Conservation (phyloP, 1,284 basidiomycete species). For the Phaffia rhodozyma region DNA sequence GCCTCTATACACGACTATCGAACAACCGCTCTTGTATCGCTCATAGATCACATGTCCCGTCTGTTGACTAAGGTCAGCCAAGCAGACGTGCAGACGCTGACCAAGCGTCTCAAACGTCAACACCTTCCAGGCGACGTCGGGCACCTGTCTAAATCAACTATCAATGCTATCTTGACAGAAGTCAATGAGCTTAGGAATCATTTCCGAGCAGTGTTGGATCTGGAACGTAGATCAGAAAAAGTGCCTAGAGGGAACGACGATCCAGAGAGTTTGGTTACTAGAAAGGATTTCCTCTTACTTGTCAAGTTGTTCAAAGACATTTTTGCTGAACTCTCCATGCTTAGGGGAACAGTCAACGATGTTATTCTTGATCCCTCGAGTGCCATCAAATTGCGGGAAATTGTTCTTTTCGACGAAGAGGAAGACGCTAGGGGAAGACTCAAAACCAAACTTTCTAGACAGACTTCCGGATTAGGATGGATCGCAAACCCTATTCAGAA, state of each 20-base stretch:
- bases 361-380: constrained; percentile 74
- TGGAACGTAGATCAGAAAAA: constrained; percentile 23
- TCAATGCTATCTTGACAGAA: constrained; percentile 64
- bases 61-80: constrained; percentile 59
- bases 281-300: constrained; percentile 70
- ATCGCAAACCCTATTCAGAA: constrained; percentile 47
- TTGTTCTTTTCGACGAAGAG: constrained; percentile 33
- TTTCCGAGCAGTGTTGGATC: constrained; percentile 49
- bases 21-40: constrained; percentile 18
- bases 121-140: constrained; percentile 73
- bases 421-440: constrained; percentile 32
- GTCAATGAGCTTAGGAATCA: constrained; percentile 55
- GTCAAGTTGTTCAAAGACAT: constrained; percentile 77
- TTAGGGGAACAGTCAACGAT: constrained; percentile 77
- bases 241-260: constrained; percentile 51
- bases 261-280: constrained; percentile 49
- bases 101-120: constrained; percentile 81
- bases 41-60: constrained; percentile 59
- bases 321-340: constrained; percentile 67
- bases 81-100: constrained; percentile 77
- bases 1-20: constrained; percentile 13
- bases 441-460: constrained; percentile 1
- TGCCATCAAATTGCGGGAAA: constrained; percentile 52
- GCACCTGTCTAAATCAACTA: constrained; percentile 73
- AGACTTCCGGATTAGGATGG: constrained; percentile 41